phyloP scores from a whole-genome alignment of 2,329 filamentous ascomycete species.

The Phoma sp. region DNA sequence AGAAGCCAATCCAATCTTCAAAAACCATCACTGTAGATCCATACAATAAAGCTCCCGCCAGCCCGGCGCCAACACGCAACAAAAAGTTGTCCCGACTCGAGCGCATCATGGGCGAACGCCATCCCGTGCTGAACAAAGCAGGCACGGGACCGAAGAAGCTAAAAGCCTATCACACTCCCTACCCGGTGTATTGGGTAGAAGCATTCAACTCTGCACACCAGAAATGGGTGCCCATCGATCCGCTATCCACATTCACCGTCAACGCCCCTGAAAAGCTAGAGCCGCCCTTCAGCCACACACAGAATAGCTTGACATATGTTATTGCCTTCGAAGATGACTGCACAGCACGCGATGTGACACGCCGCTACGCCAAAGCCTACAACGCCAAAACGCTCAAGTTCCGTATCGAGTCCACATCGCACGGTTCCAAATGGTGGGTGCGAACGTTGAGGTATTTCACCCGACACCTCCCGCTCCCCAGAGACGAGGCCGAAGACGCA shows the following conservation, averaged over 20 bases:
- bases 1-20: slow-evolving; percentile 28
- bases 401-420: slow-evolving; percentile 73
- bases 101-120: slow-evolving; percentile 39
- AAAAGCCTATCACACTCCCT: slow-evolving; percentile 70
- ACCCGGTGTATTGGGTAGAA: slow-evolving; percentile 94
- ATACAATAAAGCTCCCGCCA: slow-evolving; percentile 33
- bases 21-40: slow-evolving; percentile 41
- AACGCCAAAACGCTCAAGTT: slow-evolving; percentile 85
- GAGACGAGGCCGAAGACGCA: slow-evolving; percentile 84
- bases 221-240: slow-evolving; percentile 90
- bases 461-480: slow-evolving; percentile 55
- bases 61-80: slow-evolving; percentile 28
- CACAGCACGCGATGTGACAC: slow-evolving; percentile 81
- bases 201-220: slow-evolving; percentile 84
- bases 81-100: slow-evolving; percentile 44
- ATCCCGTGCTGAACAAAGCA: slow-evolving; percentile 31
- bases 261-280: slow-evolving; percentile 80
- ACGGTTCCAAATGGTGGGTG: slow-evolving; percentile 64
- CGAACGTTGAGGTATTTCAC: slow-evolving; percentile 56
- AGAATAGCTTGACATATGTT: slow-evolving; percentile 82
- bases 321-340: slow-evolving; percentile 84
- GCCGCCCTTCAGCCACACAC: slow-evolving; percentile 76
- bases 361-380: slow-evolving; percentile 84
- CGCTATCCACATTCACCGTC: slow-evolving; percentile 79
- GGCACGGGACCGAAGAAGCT: slow-evolving; percentile 47